Conservation (phyloP, 1,284 basidiomycete species). For the Sphaerobolus stellatus region DNA sequence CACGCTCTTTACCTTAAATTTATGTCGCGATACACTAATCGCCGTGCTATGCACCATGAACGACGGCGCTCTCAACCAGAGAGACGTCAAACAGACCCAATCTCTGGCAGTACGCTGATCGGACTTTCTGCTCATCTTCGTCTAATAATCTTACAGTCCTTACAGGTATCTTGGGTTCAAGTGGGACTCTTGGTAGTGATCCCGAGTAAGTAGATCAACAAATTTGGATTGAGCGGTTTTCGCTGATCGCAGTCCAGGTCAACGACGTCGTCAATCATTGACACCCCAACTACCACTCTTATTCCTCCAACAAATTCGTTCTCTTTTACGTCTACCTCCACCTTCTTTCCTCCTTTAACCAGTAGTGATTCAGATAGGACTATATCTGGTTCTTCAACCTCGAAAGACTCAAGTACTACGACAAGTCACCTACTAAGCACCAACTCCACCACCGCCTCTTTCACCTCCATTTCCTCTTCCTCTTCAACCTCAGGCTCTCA, state of each 20-base stretch:
- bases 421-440: conserved; percentile 11
- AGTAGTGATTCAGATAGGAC: conserved; percentile 2
- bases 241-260: neutral
- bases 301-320: conserved; percentile 14
- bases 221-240: neutral
- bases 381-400: neutral
- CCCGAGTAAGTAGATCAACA: neutral
- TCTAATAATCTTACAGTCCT: too few relatives aligned
- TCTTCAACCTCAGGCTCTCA: conserved; percentile 11
- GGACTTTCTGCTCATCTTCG: too few relatives aligned
- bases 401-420: neutral
- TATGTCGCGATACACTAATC: too few relatives aligned
- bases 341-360: conserved; percentile 7
- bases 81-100: too few relatives aligned
- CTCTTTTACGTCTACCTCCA: conserved; percentile 8
- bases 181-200: too few relatives aligned
- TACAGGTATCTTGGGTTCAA: too few relatives aligned
- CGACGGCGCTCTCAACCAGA: too few relatives aligned
- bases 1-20: too few relatives aligned
- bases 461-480: conserved; percentile 8
- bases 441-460: conserved; percentile 14
- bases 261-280: conserved; percentile 1
- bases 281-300: conserved; percentile 13
- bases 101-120: too few relatives aligned
- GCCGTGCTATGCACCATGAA: too few relatives aligned